Percentiles rank a stretch among this genome's conserved stretches.
Conservation (phyloP, 495 filamentous ascomycete genomes). For the Patellaria atrata region DNA sequence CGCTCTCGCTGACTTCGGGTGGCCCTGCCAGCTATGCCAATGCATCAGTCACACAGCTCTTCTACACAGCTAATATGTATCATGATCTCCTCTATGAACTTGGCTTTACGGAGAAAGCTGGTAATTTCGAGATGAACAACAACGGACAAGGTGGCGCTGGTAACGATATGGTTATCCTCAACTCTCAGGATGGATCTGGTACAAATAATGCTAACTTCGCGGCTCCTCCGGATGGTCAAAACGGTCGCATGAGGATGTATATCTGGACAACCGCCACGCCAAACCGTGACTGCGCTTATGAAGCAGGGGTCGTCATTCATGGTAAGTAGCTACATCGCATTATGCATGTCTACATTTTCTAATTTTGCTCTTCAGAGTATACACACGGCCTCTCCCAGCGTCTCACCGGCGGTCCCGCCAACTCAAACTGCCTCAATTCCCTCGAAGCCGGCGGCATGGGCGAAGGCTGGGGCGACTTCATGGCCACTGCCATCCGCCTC, state of each 20-base stretch:
- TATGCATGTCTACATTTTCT: too few relatives aligned
- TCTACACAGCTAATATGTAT: slow-evolving; percentile 39
- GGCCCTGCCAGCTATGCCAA: slow-evolving; percentile 27
- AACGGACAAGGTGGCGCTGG: slow-evolving; percentile 32
- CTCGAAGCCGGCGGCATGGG: slow-evolving; percentile 39
- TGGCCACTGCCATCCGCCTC: slow-evolving; percentile 36
- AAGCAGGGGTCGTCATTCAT: slow-evolving; percentile 36
- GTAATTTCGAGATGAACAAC: slow-evolving; percentile 42
- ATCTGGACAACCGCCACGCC: slow-evolving; percentile 30
- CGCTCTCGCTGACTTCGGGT: slow-evolving; percentile 24
- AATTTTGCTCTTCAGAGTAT: slow-evolving; percentile 27
- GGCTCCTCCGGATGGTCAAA: slow-evolving; percentile 35
- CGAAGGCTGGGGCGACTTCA: slow-evolving; percentile 42
- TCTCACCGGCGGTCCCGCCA: slow-evolving; percentile 41
- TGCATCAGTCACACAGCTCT: slow-evolving; percentile 36
- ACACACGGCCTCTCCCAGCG: slow-evolving; percentile 34
- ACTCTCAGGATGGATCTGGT: slow-evolving; percentile 38
- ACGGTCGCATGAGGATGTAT: slow-evolving; percentile 38
- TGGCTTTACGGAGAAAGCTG: slow-evolving; percentile 39
- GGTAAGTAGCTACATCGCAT: slow-evolving; percentile 31
- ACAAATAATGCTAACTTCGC: slow-evolving; percentile 39
- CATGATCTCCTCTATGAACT: slow-evolving; percentile 40
- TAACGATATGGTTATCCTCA: slow-evolving; percentile 38
- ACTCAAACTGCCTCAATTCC: slow-evolving; percentile 32
- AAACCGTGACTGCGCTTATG: slow-evolving; percentile 33